Evolutionary conservation across 2,329 filamentous ascomycete genomes (phyloP).

Genomic region (Penicillium brevicompactum): DNA sequence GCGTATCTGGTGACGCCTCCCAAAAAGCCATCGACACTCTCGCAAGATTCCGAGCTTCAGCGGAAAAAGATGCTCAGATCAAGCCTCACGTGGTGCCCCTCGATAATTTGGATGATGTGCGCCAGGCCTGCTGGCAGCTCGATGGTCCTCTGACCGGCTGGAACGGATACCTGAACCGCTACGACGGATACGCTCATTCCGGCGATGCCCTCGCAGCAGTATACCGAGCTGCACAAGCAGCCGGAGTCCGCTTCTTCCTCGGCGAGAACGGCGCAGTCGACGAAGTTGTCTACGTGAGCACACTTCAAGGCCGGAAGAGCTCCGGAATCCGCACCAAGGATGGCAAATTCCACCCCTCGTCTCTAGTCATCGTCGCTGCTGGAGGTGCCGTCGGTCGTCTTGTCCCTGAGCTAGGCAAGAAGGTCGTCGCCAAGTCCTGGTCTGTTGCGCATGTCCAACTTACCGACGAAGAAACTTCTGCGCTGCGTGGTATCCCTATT

Average conservation of each 20-base stretch:
- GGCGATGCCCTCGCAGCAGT: constrained; percentile 54
- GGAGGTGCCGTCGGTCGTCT: constrained; percentile 55
- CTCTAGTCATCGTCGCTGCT: constrained; percentile 53
- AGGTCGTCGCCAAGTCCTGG: constrained; percentile 60
- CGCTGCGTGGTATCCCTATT: constrained; percentile 61
- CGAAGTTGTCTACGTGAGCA: constrained; percentile 42
- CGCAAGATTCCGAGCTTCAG: constrained; percentile 44
- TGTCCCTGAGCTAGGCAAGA: constrained; percentile 52
- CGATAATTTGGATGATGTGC: constrained; percentile 43
- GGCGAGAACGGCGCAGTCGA: constrained; percentile 44
- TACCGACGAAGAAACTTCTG: constrained; percentile 55
- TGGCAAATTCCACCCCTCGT: constrained; percentile 39
- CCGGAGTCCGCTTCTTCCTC: constrained; percentile 48
- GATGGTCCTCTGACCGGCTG: constrained; percentile 54
- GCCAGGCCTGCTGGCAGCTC: constrained; percentile 51
- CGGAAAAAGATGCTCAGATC: constrained; percentile 37
- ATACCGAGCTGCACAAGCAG: constrained; percentile 44
- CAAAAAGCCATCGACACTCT: constrained; percentile 53
- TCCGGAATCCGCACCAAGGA: constrained; percentile 43
- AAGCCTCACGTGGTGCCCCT: constrained; percentile 45
- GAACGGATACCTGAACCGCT: constrained; percentile 61
- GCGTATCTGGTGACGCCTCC: constrained; percentile 51
- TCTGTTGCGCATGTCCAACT: constrained; percentile 63
- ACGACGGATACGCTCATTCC: constrained; percentile 61
- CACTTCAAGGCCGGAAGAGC: constrained; percentile 18